Conservation (phyloP, 176 grass and related monocot species). For the Hyparrhenia diplandra region DNA sequence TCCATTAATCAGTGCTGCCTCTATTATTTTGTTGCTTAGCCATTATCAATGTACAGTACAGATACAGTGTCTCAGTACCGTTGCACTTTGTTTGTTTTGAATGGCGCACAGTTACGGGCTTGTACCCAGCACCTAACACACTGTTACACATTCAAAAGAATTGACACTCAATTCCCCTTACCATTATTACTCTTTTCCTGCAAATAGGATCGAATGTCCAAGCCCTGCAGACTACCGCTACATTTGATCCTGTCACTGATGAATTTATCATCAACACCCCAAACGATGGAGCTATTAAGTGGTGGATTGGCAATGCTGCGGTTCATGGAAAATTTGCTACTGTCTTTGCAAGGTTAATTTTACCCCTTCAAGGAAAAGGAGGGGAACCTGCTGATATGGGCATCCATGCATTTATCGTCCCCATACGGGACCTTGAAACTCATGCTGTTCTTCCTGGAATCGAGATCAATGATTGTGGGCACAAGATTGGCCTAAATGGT, state of each 20-base stretch:
- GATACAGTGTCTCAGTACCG: not conserved
- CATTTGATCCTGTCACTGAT: constrained; percentile 90
- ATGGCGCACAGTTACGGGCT: not conserved
- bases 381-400: constrained; percentile 88
- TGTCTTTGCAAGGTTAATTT: constrained; percentile 87
- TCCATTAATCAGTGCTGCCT: not conserved
- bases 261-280: constrained; percentile 93
- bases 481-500: constrained; percentile 95
- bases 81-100: not conserved
- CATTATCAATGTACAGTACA: not conserved
- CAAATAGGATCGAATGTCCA: constrained; percentile 88
- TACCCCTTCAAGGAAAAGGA: constrained; percentile 81
- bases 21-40: not conserved
- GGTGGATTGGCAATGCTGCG: constrained; percentile 99
- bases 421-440: constrained; percentile 79
- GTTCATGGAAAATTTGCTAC: constrained; percentile 89
- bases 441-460: constrained; percentile 83
- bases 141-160: constrained; percentile 23
- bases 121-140: constrained; percentile 5
- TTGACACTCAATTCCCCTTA: not conserved
- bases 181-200: not conserved
- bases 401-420: constrained; percentile 87
- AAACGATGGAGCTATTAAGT: constrained; percentile 97
- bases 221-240: constrained; percentile 94
- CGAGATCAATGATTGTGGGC: constrained; percentile 96